Base-by-base conservation (phyloP, 805 yeast genomes). In the Starmerella kuoi region DNA sequence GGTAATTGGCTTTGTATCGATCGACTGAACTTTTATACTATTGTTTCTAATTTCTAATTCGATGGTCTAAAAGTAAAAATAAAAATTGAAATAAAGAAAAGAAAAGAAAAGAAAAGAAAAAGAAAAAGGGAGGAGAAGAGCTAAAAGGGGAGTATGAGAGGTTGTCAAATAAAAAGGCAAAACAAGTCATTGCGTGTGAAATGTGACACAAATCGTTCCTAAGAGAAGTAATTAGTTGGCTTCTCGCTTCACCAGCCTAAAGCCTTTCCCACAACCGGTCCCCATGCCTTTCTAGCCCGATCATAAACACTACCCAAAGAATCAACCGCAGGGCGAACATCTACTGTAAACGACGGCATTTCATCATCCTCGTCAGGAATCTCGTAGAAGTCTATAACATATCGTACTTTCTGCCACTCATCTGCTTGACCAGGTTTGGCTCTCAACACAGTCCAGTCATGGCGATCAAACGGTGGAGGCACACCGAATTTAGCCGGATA, bases 361-460 rank as follows among this genome's bases (percentile, higher is more conserved):
- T 81, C 76, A 21, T 32, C 48, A 5, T 34, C 37, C 53, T 80
- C 94, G 52, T 86, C 95, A 5, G 95, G 94, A 3, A 94, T 95
- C n/a, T 85, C 76, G 59, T 91, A 91, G 61, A 88, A 91, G 60
- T 91, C 99, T 55, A 91, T 86, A 24, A 91, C 94, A 55, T 91
- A 91, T 48, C 98, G 72, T 18, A 91, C 86, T 52, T 77, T 65
- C 39, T 69, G 65, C 82, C 87, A 81, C 24, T 59, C 61, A 39
- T 24, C 48, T 3, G 24, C 14, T 36, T 39, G 30, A 2, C 60
- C 56, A n/a, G 58, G 51, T 1, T 61, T 45, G 14, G 45, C 47
- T 55, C 98, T 72, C 52, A 88, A 67, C 4, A 91, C 95, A 2
- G 94, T 81, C 99, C 99, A 91, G 64, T 91, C 99, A 56, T 91